A percentile compares a stretch with the other conserved stretches of the same genome.
Conservation (phyloP, 306 rosid genomes). For the Coriaria nepalensis region DNA sequence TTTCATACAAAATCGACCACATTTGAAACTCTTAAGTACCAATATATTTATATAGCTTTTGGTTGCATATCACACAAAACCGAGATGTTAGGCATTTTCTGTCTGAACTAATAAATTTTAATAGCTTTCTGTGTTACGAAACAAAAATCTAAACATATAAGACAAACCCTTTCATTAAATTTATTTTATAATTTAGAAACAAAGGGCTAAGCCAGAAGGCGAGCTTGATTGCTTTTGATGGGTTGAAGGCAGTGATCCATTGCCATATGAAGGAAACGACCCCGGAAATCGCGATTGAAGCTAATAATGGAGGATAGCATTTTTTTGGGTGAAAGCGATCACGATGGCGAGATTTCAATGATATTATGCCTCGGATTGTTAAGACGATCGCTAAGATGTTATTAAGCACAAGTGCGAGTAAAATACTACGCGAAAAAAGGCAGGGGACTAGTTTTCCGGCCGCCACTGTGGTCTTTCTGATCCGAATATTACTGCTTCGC, state of each 20-base stretch:
- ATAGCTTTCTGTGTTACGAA: too few species aligned
- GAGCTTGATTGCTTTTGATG: constrained; percentile 33
- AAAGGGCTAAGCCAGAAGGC: constrained; percentile 53
- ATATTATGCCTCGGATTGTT: constrained; percentile 24
- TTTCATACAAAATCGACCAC: too few species aligned
- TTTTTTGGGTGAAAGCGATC: constrained; percentile 27
- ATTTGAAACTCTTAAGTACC: too few species aligned
- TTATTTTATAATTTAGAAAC: too few species aligned
- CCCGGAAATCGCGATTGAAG: constrained; percentile 35
- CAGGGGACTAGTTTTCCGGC: constrained; percentile 17
- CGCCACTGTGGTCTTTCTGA: constrained; percentile 8
- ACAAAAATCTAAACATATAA: too few species aligned
- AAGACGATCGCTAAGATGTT: constrained; percentile 26
- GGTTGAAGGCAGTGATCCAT: constrained; percentile 23
- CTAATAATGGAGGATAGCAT: constrained; percentile 50
- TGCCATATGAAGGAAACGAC: constrained; percentile 44
- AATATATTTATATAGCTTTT: too few species aligned
- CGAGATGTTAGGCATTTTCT: too few species aligned
- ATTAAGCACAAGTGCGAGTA: constrained; percentile 29
- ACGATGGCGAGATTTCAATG: constrained; percentile 20
- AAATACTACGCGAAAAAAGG: constrained; percentile 28
- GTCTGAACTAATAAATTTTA: too few species aligned
- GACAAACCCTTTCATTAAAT: too few species aligned
- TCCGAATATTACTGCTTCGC: constrained; percentile 24
- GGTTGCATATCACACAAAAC: too few species aligned